These are phyloP conservation scores for Sclerotinia sclerotiorum DNA, from an alignment of 2,329 filamentous ascomycete genomes.

Conservation along the genomic window DNA sequence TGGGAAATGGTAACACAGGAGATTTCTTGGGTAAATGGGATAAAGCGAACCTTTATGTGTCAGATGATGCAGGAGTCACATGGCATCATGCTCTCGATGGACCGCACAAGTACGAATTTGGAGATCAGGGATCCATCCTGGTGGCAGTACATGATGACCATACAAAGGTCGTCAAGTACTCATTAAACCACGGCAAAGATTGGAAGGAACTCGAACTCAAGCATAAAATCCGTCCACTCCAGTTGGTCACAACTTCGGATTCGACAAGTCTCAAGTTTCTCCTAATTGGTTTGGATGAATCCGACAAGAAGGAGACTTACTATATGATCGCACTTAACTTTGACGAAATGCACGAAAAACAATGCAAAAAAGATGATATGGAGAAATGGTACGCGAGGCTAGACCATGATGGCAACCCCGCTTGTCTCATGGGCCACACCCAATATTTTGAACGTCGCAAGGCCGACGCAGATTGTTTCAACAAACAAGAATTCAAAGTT, in stretches of 20 bases:
- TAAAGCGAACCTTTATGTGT: slow-evolving; percentile 81
- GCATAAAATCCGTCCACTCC: slow-evolving; percentile 66
- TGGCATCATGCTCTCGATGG: slow-evolving; percentile 76
- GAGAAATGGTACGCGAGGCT: slow-evolving; percentile 86
- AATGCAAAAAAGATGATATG: slow-evolving; percentile 80
- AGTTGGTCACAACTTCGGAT: slow-evolving; percentile 86
- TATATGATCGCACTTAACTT: slow-evolving; percentile 81
- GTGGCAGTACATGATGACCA: slow-evolving; percentile 72
- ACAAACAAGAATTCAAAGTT: slow-evolving; percentile 82
- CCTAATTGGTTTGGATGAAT: slow-evolving; percentile 64
- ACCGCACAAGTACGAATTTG: slow-evolving; percentile 94
- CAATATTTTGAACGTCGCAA: slow-evolving; percentile 85
- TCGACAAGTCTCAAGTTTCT: slow-evolving; percentile 92
- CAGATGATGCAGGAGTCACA: slow-evolving; percentile 83
- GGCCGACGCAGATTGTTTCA: slow-evolving; percentile 83
- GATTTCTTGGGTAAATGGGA: slow-evolving; percentile 67
- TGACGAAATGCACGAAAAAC: slow-evolving; percentile 72
- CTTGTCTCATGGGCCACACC: slow-evolving; percentile 94
- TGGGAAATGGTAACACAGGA: slow-evolving; percentile 92
- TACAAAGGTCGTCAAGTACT: slow-evolving; percentile 69
- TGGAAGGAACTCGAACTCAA: slow-evolving; percentile 76
- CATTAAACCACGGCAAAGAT: slow-evolving; percentile 81
- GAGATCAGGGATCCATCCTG: slow-evolving; percentile 86
- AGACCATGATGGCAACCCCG: slow-evolving; percentile 75
- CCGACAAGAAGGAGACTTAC: slow-evolving; percentile 51